Conservation (phyloP, 2,329 filamentous ascomycete species). For the Ilyonectria destructans region DNA sequence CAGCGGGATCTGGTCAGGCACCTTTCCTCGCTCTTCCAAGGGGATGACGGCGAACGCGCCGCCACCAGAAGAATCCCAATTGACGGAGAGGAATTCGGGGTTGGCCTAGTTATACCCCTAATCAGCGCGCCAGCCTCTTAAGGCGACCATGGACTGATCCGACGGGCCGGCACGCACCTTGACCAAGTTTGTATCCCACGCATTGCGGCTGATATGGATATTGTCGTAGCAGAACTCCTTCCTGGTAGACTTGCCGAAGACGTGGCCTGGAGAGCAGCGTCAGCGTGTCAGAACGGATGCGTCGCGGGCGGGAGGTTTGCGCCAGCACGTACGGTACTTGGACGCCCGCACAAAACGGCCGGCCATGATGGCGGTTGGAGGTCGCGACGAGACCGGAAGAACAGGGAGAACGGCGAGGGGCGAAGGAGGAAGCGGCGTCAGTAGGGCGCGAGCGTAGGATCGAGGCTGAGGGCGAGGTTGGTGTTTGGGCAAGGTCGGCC, state of each 20-base stretch:
- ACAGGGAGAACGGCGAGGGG: slow-evolving; percentile 19
- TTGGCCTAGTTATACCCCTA: slow-evolving; percentile 78
- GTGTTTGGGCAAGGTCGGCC: slow-evolving; percentile 42
- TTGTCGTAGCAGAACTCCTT: slow-evolving; percentile 99
- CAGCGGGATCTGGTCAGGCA: slow-evolving; percentile 93
- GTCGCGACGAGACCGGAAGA: slow-evolving; percentile 32
- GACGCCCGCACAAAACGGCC: slow-evolving; percentile 79
- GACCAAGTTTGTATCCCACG: slow-evolving; percentile 98
- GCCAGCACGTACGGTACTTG: slow-evolving; percentile 74
- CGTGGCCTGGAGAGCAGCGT: slow-evolving; percentile 80
- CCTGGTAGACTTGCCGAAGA: slow-evolving; percentile 95
- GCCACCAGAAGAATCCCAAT: slow-evolving; percentile 97
- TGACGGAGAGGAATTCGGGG: slow-evolving; percentile 95
- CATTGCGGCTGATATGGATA: slow-evolving; percentile 96
- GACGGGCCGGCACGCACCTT: slow-evolving; percentile 76
- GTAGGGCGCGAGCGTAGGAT: slow-evolving; percentile 25
- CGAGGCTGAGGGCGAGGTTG: slow-evolving; percentile 29
- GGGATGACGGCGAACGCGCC: slow-evolving; percentile 98
- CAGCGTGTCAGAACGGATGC: slow-evolving; percentile 43
- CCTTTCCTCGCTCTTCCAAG: slow-evolving; percentile 87
- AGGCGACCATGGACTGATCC: slow-evolving; percentile 31
- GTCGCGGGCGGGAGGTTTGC: slow-evolving; percentile 48
- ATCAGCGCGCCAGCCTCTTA: slow-evolving; percentile 45
- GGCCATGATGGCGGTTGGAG: slow-evolving; percentile 64
- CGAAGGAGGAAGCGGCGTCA: slow-evolving; percentile 13